Conservation (phyloP, 441 rosid species). For the Theobroma grandiflorum region DNA sequence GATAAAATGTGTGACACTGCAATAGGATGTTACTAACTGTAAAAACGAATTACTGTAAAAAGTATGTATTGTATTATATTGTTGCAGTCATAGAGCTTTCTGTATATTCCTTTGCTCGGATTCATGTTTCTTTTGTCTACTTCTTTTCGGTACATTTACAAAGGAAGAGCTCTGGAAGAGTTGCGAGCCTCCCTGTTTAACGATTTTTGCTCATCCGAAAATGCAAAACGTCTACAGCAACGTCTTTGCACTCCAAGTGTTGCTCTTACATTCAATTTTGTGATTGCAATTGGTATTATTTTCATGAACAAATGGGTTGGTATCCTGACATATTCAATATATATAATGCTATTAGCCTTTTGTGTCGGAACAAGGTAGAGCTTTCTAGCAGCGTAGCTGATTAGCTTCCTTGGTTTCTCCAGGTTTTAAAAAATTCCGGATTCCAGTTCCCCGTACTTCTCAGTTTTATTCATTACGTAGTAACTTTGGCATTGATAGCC, state of each 20-base stretch:
- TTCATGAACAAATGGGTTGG: slow-evolving; percentile 92
- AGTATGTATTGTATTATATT: no score
- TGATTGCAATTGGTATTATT: slow-evolving; percentile 81
- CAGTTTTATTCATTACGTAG: slow-evolving; percentile 77
- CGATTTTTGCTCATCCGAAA: slow-evolving; percentile 68
- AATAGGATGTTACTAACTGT: no score
- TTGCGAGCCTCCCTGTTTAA: slow-evolving; percentile 71
- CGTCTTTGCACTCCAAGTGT: slow-evolving; percentile 65
- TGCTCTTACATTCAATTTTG: slow-evolving; percentile 86
- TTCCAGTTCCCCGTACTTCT: slow-evolving; percentile 87
- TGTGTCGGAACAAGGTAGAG: neutral
- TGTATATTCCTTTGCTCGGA: neutral
- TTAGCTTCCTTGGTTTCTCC: slow-evolving; percentile 20
- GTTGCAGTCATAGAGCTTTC: no score
- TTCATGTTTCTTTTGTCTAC: neutral
- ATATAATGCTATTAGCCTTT: neutral
- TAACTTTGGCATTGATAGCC: slow-evolving; percentile 82
- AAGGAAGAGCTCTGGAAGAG: slow-evolving; percentile 86
- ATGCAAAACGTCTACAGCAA: slow-evolving; percentile 75
- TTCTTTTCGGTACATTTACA: neutral
- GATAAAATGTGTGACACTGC: no score
- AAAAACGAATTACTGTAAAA: no score
- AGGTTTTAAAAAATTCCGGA: slow-evolving; percentile 85
- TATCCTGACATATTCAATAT: neutral
- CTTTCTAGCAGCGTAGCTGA: neutral